A percentile compares a stretch with the other conserved stretches of the same genome.
These are phyloP conservation scores for Omphalotus guepiniiformis DNA, from an alignment of 768 basidiomycete species.

Conservation along the genomic window DNA sequence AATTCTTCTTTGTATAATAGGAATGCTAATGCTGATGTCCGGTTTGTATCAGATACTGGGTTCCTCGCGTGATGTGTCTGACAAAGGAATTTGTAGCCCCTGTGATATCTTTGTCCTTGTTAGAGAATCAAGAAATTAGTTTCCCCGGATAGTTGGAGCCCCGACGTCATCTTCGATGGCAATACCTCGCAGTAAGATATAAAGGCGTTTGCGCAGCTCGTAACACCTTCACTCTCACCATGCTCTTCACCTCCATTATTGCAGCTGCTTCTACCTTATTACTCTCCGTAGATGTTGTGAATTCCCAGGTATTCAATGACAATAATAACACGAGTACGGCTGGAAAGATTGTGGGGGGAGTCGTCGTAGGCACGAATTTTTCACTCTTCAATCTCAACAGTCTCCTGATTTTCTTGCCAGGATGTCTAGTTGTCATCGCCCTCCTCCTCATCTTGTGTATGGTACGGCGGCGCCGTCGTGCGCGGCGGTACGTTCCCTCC, in stretches of 20 bases:
- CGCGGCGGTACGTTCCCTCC: not conserved
- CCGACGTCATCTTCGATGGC: too few relatives aligned
- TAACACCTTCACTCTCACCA: not conserved
- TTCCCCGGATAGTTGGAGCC: too few relatives aligned
- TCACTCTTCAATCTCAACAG: not conserved
- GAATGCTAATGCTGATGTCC: not conserved
- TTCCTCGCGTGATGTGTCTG: constrained; percentile 1
- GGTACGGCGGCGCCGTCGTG: not conserved
- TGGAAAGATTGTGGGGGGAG: constrained; percentile 3
- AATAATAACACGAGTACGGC: not conserved
- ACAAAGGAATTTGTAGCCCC: too few relatives aligned
- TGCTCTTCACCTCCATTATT: not conserved
- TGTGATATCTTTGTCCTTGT: too few relatives aligned
- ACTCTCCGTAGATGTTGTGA: not conserved
- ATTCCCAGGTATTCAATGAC: not conserved
- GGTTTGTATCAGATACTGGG: constrained; percentile 4
- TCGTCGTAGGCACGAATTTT: constrained; percentile 4
- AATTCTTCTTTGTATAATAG: not conserved
- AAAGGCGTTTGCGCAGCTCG: not conserved
- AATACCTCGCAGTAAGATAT: too few relatives aligned
- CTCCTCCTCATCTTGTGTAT: constrained; percentile 1
- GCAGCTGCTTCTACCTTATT: not conserved
- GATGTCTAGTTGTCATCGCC: not conserved
- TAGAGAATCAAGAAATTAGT: too few relatives aligned
- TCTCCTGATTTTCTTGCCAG: not conserved